These are phyloP conservation scores for Kwoniella bestiolae DNA, from an alignment of 768 basidiomycete species.

Conservation along the genomic window DNA sequence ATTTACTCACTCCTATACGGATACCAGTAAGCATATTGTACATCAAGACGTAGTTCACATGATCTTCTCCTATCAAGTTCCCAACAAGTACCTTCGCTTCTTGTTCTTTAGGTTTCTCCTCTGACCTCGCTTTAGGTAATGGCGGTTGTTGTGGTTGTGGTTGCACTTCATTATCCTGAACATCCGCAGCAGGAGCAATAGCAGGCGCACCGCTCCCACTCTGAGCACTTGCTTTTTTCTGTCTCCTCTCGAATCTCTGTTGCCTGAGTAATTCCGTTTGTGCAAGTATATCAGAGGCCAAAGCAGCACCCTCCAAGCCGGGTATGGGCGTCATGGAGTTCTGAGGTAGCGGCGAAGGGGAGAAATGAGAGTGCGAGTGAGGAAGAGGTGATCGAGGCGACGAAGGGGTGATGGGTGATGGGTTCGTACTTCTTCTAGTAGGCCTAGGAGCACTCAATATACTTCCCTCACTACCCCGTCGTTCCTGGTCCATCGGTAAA, in stretches of 20 bases:
- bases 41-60: conserved; percentile 99
- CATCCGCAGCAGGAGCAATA: conserved; percentile 11
- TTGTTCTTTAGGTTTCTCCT: conserved; percentile 14
- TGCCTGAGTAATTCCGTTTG: conserved; percentile 84
- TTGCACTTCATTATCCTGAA: background rate
- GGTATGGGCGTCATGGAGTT: conserved; percentile 42
- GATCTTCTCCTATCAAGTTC: conserved; percentile 95
- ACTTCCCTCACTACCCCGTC: conserved; percentile 16
- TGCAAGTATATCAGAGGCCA: conserved; percentile 80
- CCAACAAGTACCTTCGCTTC: conserved; percentile 76
- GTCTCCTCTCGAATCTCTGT: conserved; percentile 75
- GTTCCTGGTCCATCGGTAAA: conserved; percentile 11
- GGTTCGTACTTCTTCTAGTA: conserved; percentile 37
- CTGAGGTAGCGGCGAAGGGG: conserved; percentile 17
- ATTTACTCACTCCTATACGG: conserved; percentile 79
- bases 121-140: background rate
- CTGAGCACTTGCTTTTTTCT: conserved; percentile 51
- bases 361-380: conserved; percentile 44
- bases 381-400: conserved; percentile 41
- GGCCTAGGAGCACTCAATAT: conserved; percentile 13
- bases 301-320: conserved; percentile 49
- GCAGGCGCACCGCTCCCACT: conserved; percentile 4
- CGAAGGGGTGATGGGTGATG: conserved; percentile 21
- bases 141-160: background rate
- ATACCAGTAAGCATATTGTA: conserved; percentile 99